Conservation (phyloP, 805 yeast genomes). For the Hanseniaspora thailandica region DNA sequence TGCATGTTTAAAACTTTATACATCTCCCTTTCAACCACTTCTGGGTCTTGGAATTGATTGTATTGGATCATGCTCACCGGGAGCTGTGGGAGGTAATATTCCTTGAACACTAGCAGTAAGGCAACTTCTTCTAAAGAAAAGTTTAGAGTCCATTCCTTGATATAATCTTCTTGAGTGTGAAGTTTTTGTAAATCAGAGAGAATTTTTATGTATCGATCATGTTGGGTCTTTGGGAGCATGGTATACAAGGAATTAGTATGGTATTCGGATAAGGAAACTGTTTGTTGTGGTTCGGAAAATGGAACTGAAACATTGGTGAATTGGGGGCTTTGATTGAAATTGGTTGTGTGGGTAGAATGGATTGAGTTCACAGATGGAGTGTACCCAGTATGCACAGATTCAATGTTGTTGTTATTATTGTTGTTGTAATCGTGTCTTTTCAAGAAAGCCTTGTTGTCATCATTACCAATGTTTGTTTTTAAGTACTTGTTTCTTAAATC, state of each 20-base stretch:
- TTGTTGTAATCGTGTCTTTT: slow-evolving; percentile 8
- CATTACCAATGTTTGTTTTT: slow-evolving; percentile 5
- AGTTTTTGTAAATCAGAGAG: not conserved
- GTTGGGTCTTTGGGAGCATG: slow-evolving; percentile 1
- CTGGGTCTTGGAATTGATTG: slow-evolving; percentile 9
- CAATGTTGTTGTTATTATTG: not conserved
- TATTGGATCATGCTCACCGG: slow-evolving; percentile 12
- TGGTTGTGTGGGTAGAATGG: not conserved
- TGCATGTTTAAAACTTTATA: slow-evolving; percentile 5
- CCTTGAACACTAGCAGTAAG: slow-evolving; percentile 7
- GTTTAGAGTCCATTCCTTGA: slow-evolving; percentile 1
- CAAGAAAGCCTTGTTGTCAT: slow-evolving; percentile 10
- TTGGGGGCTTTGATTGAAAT: not conserved
- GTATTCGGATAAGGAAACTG: not conserved
- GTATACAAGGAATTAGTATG: not conserved
- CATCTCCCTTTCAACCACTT: not conserved
- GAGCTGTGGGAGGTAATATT: slow-evolving; percentile 11
- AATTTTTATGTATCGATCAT: not conserved
- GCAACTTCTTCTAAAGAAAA: slow-evolving; percentile 7
- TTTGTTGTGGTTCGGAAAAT: not conserved
- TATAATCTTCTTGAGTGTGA: not conserved
- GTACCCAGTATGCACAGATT: not conserved
- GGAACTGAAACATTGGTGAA: not conserved
- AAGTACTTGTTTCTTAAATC: slow-evolving; percentile 10
- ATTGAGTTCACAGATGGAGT: slow-evolving; percentile 9